Percentiles rank a stretch among this genome's conserved stretches.
Evolutionary conservation across 495 filamentous ascomycete genomes (phyloP).

Genomic region (Pyrenula massariospora): DNA sequence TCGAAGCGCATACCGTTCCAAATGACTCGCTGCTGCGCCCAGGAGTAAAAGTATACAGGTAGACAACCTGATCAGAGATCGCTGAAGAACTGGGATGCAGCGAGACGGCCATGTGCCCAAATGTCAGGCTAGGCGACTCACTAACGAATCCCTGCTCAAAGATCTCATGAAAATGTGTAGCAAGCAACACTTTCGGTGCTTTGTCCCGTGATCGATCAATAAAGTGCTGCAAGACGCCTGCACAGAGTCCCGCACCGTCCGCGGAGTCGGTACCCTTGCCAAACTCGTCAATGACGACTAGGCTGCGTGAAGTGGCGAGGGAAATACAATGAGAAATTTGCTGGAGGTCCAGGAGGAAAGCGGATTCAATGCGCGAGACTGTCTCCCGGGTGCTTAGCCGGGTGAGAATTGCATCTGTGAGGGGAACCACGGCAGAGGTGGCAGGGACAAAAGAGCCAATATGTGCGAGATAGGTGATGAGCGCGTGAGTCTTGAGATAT

Average conservation of each 20-base stretch:
- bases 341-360: conserved; percentile 88
- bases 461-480: conserved; percentile 89
- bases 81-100: conserved; percentile 15
- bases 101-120: conserved; percentile 81
- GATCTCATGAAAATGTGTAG: conserved; percentile 93
- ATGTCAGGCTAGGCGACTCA: conserved; percentile 44
- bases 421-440: conserved; percentile 61
- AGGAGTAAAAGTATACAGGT: conserved; percentile 61
- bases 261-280: conserved; percentile 81
- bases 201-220: conserved; percentile 41
- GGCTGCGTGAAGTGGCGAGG: conserved; percentile 62
- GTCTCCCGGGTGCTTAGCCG: conserved; percentile 80
- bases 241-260: conserved; percentile 79
- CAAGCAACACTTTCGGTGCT: conserved; percentile 72
- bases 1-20: conserved; percentile 71
- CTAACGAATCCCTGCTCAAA: conserved; percentile 55
- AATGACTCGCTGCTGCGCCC: conserved; percentile 75
- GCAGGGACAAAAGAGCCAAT: conserved; percentile 87
- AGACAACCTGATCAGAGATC: conserved; percentile 60
- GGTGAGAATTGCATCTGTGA: conserved; percentile 90
- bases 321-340: conserved; percentile 72
- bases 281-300: conserved; percentile 89
- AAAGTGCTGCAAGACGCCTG: conserved; percentile 70
- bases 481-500: conserved; percentile 76
- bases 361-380: conserved; percentile 69